Evolutionary conservation across 1,284 basidiomycete species (phyloP), one percentile per base, ranked within the genome.

Genomic region (Irpex lacteus): DNA sequence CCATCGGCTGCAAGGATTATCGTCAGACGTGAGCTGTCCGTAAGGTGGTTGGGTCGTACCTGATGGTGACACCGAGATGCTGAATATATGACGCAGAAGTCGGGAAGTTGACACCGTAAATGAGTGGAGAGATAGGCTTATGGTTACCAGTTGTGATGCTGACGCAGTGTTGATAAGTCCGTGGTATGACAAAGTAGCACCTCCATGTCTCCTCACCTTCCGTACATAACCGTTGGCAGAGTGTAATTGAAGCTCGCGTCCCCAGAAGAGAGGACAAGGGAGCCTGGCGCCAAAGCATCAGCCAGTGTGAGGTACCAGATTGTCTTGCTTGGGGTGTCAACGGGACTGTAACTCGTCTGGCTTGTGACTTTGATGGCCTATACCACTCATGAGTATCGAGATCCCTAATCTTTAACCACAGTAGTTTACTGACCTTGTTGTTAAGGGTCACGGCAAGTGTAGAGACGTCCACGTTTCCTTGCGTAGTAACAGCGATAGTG

Each of bases 241-340:
- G 74, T 78, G 67, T 79, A 73, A 36, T 66, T 73, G 71, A 81
- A 82, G 0, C 76, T 75, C 1, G 72, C 74, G 15, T 72, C 73
- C 5, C 77, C 78, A 21, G 81, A 76, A 4, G 74, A 75, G 61
- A 84, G 79, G 6, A 73, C 64, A 0, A 84, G 74, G 32, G 74
- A 72, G 6, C 82, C 82, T 9, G 75, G 71, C 5, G 73, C 71
- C 59, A 84, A 74, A 13, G 74, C 66, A 5, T 74, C 73, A 1
- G 68, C 74, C 4, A 84, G 73, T 8, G 73, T 78, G 40, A 84
- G 70, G 72, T 84, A 84, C 3, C 78, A 82, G 66, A 84, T 81
- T 4, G 78, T 75, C 63, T 76, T 76, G 6, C 78, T 69, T 3
- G 82, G 81, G 1, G 81, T 78, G 63, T 82, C 82, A 18, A 76